A percentile compares a stretch with the other conserved stretches of the same genome.
phyloP scores from a whole-genome alignment of 495 filamentous ascomycete species.

The Bombardia bombarda region DNA sequence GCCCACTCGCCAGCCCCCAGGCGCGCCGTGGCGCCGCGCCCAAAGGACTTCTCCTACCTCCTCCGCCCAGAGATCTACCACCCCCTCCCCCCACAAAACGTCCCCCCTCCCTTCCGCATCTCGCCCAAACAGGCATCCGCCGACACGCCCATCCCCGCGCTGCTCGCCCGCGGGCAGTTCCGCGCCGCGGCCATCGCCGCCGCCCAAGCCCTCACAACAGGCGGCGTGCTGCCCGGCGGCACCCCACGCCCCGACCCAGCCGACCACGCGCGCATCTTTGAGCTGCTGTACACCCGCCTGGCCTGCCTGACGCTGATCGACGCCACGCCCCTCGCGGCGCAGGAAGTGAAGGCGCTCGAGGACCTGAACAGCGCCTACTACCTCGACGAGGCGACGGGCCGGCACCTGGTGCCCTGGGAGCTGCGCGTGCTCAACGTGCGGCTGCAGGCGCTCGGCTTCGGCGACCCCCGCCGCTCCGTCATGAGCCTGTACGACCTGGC shows the following conservation, averaged over 20 bases:
- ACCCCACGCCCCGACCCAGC: slow-evolving; percentile 38
- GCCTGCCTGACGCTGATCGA: slow-evolving; percentile 73
- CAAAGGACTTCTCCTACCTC: slow-evolving; percentile 73
- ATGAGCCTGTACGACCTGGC: slow-evolving; percentile 85
- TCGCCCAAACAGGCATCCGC: slow-evolving; percentile 35
- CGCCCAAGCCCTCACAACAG: slow-evolving; percentile 56
- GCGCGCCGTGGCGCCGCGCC: slow-evolving; percentile 15
- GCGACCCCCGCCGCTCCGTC: slow-evolving; percentile 75
- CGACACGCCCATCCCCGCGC: slow-evolving; percentile 40
- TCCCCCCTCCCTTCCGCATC: slow-evolving; percentile 56
- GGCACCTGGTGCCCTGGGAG: slow-evolving; percentile 76
- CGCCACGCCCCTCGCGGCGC: slow-evolving; percentile 61
- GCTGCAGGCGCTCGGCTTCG: slow-evolving; percentile 76
- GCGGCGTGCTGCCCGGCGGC: slow-evolving; percentile 26
- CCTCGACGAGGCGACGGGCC: slow-evolving; percentile 36
- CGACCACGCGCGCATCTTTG: slow-evolving; percentile 59
- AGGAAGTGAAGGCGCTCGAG: slow-evolving; percentile 76
- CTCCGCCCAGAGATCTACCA: slow-evolving; percentile 75
- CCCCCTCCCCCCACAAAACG: slow-evolving; percentile 56
- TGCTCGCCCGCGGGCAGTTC: slow-evolving; percentile 55
- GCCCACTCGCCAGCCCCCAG: slow-evolving; percentile 13
- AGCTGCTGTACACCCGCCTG: slow-evolving; percentile 72
- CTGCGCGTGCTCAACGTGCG: slow-evolving; percentile 73
- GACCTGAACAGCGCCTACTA: slow-evolving; percentile 72
- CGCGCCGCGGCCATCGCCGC: slow-evolving; percentile 68